A percentile compares a stretch with the other conserved stretches of the same genome.
These are phyloP conservation scores for Helotiales sp. DNA, from an alignment of 2,329 filamentous ascomycete genomes.

Conservation along the genomic window DNA sequence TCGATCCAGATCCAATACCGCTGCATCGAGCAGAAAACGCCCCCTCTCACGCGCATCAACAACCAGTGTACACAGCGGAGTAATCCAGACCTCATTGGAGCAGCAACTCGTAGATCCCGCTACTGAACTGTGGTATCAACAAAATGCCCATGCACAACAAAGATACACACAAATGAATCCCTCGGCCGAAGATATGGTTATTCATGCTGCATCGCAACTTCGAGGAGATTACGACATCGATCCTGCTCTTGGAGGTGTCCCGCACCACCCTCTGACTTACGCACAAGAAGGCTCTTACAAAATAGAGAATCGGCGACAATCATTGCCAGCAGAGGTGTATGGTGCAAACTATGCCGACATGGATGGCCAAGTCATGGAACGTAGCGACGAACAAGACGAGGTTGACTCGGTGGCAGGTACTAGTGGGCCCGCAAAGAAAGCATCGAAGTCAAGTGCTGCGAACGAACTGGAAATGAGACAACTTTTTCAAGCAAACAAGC, in stretches of 20 bases:
- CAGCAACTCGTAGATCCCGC: slow-evolving; percentile 31
- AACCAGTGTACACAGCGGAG: slow-evolving; percentile 43
- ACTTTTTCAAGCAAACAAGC: slow-evolving; percentile 68
- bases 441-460: slow-evolving; percentile 69
- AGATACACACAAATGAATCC: slow-evolving; percentile 31
- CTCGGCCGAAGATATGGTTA: slow-evolving; percentile 57
- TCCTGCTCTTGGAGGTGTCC: slow-evolving; percentile 48
- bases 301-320: slow-evolving; percentile 44
- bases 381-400: slow-evolving; percentile 56
- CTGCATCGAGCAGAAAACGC: slow-evolving; percentile 43
- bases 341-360: slow-evolving; percentile 55
- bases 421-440: slow-evolving; percentile 51
- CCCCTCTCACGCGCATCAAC: slow-evolving; percentile 49
- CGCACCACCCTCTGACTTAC: slow-evolving; percentile 46
- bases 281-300: slow-evolving; percentile 42
- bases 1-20: slow-evolving; percentile 47
- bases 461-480: slow-evolving; percentile 81
- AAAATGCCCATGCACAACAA: slow-evolving; percentile 30
- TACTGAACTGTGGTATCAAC: slow-evolving; percentile 35
- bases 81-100: slow-evolving; percentile 32
- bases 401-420: slow-evolving; percentile 51
- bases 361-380: slow-evolving; percentile 60
- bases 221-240: slow-evolving; percentile 49
- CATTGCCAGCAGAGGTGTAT: slow-evolving; percentile 55
- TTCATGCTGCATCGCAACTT: slow-evolving; percentile 57